These are phyloP conservation scores for Boletus huronensis DNA, from an alignment of 768 basidiomycete genomes.

Conservation along the genomic window DNA sequence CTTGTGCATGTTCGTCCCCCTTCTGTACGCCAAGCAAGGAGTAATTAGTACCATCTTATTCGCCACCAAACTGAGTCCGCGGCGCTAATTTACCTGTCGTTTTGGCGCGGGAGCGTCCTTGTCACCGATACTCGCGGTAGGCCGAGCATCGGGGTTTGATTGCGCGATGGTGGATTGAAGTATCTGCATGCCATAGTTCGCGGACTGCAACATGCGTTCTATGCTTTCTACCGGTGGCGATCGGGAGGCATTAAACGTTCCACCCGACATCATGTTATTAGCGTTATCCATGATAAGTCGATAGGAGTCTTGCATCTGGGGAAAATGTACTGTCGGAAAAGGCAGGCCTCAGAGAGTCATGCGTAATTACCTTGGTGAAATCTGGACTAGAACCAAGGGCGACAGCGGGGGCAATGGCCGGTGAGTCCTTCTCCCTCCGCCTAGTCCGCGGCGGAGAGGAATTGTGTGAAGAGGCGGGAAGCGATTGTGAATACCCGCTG, in stretches of 20 bases:
- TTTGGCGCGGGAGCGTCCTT: constrained; percentile 31
- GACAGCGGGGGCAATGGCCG: constrained; percentile 25
- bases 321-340: constrained; percentile 12
- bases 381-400: constrained; percentile 34
- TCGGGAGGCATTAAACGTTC: constrained; percentile 21
- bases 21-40: constrained; percentile 23
- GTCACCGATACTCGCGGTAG: constrained; percentile 21
- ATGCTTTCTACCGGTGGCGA: constrained; percentile 32
- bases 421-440: constrained; percentile 36
- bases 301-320: constrained; percentile 44
- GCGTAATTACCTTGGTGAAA: constrained; percentile 38
- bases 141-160: constrained; percentile 29
- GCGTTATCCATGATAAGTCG: constrained; percentile 39
- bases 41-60: constrained; percentile 30
- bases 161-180: constrained; percentile 29
- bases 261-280: constrained; percentile 27
- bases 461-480: constrained; percentile 24
- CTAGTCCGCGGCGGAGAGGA: constrained; percentile 35
- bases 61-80: constrained; percentile 25
- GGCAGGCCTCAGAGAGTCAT: neutral
- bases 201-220: constrained; percentile 46
- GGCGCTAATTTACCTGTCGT: constrained; percentile 33
- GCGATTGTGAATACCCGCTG: constrained; percentile 29
- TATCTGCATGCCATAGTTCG: constrained; percentile 35
- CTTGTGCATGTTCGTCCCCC: constrained; percentile 44